A percentile compares a stretch with the other conserved stretches of the same genome.
Conservation (phyloP, 139 green algal species). For the Zygnema circumcarinatum region DNA sequence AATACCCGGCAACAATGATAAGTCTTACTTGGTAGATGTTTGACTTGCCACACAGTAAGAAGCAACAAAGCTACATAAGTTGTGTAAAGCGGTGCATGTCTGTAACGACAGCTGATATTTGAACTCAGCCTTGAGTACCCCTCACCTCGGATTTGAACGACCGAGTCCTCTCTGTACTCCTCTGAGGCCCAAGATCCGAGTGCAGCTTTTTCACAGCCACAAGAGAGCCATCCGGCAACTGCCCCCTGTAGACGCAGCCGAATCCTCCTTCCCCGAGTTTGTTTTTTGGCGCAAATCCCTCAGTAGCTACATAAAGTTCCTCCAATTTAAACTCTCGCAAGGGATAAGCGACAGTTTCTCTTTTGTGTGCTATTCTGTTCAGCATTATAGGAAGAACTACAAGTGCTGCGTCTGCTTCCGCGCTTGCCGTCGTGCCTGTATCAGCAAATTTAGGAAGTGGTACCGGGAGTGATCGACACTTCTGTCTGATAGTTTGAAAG, state of each 20-base stretch:
- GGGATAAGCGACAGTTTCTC: not conserved
- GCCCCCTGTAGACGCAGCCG: slow-evolving; percentile 28
- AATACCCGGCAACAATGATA: too few species aligned
- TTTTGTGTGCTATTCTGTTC: not conserved
- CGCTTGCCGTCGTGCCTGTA: not conserved
- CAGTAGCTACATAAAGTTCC: slow-evolving; percentile 36
- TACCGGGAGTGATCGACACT: not conserved
- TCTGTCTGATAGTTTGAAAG: not conserved
- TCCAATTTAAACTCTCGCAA: slow-evolving; percentile 21
- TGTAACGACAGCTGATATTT: too few species aligned
- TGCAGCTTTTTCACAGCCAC: slow-evolving; percentile 54
- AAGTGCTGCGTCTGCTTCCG: too few species aligned
- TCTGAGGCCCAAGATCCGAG: not conserved
- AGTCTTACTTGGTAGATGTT: too few species aligned
- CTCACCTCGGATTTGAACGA: slow-evolving; percentile 24
- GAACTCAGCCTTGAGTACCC: too few species aligned
- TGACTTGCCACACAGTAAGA: too few species aligned
- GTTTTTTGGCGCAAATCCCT: slow-evolving; percentile 34
- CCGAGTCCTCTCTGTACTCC: not conserved
- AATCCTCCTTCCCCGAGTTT: slow-evolving; percentile 42
- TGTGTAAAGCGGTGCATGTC: too few species aligned
- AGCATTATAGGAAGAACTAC: too few species aligned
- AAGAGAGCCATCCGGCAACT: slow-evolving; percentile 21
- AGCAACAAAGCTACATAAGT: too few species aligned
- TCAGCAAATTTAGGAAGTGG: not conserved